phyloP scores from a whole-genome alignment of 2,329 filamentous ascomycete genomes.

The Colletotrichum endophyticum region DNA sequence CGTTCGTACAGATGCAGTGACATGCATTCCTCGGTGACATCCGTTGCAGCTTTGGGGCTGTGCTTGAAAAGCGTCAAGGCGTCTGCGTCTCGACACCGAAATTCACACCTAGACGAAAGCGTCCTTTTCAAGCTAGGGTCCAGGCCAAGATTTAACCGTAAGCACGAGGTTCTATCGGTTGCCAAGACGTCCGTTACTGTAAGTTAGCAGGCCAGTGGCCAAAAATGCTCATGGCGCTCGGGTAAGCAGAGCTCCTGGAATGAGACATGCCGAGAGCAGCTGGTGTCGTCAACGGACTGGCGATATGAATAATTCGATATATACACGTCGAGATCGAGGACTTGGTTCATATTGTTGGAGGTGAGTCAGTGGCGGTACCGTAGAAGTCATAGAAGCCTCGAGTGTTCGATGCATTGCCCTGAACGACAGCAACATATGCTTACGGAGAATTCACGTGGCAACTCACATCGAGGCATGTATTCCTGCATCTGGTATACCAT shows the following conservation, averaged over 20 bases:
- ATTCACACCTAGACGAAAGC: not conserved
- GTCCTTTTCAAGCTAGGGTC: not conserved
- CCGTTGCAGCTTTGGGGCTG: not conserved
- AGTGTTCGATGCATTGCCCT: not conserved
- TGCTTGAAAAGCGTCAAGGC: not conserved
- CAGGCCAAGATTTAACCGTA: not conserved
- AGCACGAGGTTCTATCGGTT: not conserved
- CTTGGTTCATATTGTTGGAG: not conserved
- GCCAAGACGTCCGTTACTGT: not conserved
- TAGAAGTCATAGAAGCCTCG: not conserved
- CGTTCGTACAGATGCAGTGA: not conserved
- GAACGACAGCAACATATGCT: not conserved
- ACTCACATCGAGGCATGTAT: not conserved
- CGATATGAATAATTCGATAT: not conserved
- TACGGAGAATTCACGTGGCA: not conserved
- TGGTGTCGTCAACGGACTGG: not conserved
- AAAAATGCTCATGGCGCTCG: not conserved
- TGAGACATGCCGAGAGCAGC: constrained; percentile 1
- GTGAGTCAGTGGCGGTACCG: not conserved
- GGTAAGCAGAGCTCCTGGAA: not conserved
- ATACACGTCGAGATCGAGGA: not conserved
- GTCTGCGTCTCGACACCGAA: not conserved
- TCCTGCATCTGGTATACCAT: not conserved
- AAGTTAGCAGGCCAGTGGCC: not conserved
- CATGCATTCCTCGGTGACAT: not conserved